phyloP scores from a whole-genome alignment of 371 early-diverging fungal species.

The Haplosporangium sp. region DNA sequence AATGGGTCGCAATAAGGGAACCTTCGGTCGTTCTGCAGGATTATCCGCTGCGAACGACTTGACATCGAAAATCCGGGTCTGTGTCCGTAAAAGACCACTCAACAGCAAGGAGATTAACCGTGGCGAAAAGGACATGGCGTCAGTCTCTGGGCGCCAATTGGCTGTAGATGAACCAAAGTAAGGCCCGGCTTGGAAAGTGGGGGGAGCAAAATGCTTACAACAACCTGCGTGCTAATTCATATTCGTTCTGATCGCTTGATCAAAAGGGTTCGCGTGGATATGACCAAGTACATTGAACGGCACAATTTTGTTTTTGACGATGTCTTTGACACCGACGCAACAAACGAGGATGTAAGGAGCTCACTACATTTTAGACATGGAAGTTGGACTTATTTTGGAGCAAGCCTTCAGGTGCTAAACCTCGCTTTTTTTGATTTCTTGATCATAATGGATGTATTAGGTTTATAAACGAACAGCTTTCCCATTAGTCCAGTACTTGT shows the following conservation, averaged over 20 bases:
- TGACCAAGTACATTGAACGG: constrained; percentile 94
- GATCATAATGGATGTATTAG: no score
- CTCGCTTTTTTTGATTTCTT: no score
- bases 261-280: constrained; percentile 87
- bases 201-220: no score
- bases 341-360: constrained; percentile 75
- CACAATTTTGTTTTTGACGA: constrained; percentile 97
- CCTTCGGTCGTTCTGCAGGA: constrained; percentile 14
- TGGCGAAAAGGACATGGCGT: constrained; percentile 87
- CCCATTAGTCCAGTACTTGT: constrained; percentile 94
- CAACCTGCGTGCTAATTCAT: no score
- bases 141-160: constrained; percentile 72
- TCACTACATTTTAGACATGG: no score
- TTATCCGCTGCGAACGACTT: constrained; percentile 56
- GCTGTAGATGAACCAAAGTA: constrained; percentile 92
- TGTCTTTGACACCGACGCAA: constrained; percentile 88
- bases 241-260: no score
- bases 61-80: constrained; percentile 91
- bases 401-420: no score
- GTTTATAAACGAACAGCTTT: constrained; percentile 91
- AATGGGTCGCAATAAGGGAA: constrained; percentile 4
- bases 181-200: constrained; percentile 9
- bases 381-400: no score
- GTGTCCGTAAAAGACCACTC: constrained; percentile 96
- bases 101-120: constrained; percentile 80